Conservation (phyloP, 768 basidiomycete genomes). For the Boletus patriciae region DNA sequence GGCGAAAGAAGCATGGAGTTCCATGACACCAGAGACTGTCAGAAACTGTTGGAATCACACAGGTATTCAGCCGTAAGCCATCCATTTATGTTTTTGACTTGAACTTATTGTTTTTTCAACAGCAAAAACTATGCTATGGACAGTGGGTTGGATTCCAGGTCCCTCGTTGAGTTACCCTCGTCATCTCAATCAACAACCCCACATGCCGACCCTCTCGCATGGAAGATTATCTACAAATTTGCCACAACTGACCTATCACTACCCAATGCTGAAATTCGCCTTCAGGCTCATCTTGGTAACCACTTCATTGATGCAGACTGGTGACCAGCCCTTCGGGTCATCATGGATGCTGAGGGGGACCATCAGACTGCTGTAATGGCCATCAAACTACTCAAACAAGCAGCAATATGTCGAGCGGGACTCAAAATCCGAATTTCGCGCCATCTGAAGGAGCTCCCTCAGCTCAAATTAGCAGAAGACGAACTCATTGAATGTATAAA, state of each 20-base stretch:
- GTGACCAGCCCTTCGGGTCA: constrained; percentile 5
- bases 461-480: no score
- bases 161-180: neutral
- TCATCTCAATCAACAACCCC: neutral
- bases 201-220: neutral
- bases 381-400: neutral
- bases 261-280: constrained; percentile 10
- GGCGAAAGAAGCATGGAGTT: neutral
- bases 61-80: neutral
- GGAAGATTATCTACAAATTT: neutral
- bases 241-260: neutral
- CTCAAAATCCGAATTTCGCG: neutral
- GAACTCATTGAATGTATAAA: no score
- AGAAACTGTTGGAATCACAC: neutral
- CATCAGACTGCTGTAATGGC: neutral
- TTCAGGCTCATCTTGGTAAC: constrained; percentile 12
- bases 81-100: no score
- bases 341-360: constrained; percentile 11
- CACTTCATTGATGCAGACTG: neutral
- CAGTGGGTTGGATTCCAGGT: no score
- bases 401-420: neutral
- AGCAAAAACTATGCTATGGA: no score
- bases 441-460: neutral
- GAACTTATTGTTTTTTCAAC: no score
- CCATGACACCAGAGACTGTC: neutral